A percentile compares a stretch with the other conserved stretches of the same genome.
Conservation (phyloP, 139 green algal genomes). For the Desmodesmus armatus region DNA sequence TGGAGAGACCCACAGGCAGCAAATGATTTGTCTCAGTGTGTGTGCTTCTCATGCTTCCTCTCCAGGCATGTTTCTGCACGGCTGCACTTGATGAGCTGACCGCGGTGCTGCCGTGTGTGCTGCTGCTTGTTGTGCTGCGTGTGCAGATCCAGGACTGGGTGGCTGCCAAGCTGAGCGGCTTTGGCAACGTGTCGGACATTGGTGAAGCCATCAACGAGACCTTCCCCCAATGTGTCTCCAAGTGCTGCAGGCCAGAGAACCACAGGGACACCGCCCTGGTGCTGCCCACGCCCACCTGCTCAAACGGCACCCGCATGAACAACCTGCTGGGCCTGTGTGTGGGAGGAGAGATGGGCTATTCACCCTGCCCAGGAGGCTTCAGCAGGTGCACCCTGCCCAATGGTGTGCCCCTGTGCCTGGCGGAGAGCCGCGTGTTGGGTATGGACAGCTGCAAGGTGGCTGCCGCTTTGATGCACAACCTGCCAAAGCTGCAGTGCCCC, state of each 20-base stretch:
- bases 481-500: conserved; percentile 8
- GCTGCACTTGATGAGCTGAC: too few species aligned
- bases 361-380: neutral
- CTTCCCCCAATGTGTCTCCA: conserved; percentile 25
- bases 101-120: too few species aligned
- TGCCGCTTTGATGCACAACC: neutral
- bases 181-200: conserved; percentile 4
- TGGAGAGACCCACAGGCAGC: neutral
- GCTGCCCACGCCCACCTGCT: neutral
- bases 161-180: neutral
- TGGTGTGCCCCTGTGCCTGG: neutral
- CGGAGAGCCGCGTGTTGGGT: neutral
- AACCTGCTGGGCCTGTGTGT: neutral
- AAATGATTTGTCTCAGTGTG: neutral
- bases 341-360: neutral
- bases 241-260: conserved; percentile 13
- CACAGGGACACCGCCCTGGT: neutral
- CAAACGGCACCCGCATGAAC: neutral
- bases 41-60: neutral
- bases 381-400: neutral
- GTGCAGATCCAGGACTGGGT: conserved; percentile 28
- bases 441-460: neutral
- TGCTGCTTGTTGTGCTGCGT: neutral
- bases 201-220: neutral
- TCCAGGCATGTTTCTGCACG: neutral